Evolutionary conservation across 441 rosid genomes (phyloP).

Genomic region (Kokia cookei): DNA sequence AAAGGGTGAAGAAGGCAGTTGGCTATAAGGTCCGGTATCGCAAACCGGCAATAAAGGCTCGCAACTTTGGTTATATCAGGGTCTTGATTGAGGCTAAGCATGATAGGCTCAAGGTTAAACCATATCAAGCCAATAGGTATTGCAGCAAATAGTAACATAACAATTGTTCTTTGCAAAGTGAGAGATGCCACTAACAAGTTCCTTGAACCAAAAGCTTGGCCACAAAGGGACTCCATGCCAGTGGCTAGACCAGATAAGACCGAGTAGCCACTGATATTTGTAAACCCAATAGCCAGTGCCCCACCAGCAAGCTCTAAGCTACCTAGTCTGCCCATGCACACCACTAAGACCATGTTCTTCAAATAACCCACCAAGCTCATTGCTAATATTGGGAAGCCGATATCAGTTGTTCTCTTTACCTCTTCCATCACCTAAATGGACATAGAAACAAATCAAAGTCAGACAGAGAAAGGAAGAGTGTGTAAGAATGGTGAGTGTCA

Average conservation of each 20-base stretch:
- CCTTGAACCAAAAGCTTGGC: slow-evolving; percentile 82
- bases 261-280: slow-evolving; percentile 88
- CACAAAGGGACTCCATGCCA: slow-evolving; percentile 87
- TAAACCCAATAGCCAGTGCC: slow-evolving; percentile 80
- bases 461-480: not conserved
- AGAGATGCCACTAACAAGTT: slow-evolving; percentile 41
- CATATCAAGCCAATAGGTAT: slow-evolving; percentile 61
- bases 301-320: slow-evolving; percentile 90
- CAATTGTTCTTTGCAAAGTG: slow-evolving; percentile 52
- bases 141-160: slow-evolving; percentile 53
- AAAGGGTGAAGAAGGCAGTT: slow-evolving; percentile 71
- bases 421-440: slow-evolving; percentile 57
- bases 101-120: slow-evolving; percentile 59
- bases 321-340: slow-evolving; percentile 79
- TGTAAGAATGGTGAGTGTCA: not conserved
- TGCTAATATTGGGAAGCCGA: slow-evolving; percentile 70
- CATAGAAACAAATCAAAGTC: not conserved
- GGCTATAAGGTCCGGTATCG: slow-evolving; percentile 72
- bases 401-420: slow-evolving; percentile 55
- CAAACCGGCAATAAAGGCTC: slow-evolving; percentile 54
- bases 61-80: slow-evolving; percentile 61
- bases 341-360: slow-evolving; percentile 67
- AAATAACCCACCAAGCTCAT: slow-evolving; percentile 67
- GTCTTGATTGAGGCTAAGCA: slow-evolving; percentile 62
- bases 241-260: slow-evolving; percentile 77